A percentile compares a stretch with the other conserved stretches of the same genome.
These are phyloP conservation scores for Phoma herbarum DNA, from an alignment of 2,329 filamentous ascomycete species.

Conservation along the genomic window DNA sequence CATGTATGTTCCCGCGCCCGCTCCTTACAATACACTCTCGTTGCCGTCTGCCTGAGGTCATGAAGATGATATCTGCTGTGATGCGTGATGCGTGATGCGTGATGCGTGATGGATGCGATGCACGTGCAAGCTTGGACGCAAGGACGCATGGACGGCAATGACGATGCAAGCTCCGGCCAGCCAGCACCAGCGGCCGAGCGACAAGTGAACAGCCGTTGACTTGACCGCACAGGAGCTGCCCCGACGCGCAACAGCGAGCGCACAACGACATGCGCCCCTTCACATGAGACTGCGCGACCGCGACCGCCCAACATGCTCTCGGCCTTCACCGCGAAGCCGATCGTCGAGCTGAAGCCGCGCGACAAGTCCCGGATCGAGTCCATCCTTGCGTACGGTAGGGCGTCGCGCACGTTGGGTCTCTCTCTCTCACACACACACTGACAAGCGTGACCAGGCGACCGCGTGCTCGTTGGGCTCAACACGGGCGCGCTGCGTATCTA, in stretches of 20 bases:
- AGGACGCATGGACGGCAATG: constrained; percentile 36
- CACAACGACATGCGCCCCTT: constrained; percentile 26
- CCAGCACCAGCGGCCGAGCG: constrained; percentile 23
- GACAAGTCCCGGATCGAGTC: constrained; percentile 98
- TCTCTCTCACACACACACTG: constrained; percentile 19
- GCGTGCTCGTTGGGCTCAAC: constrained; percentile 89
- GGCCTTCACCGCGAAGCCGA: constrained; percentile 93
- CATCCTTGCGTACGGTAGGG: constrained; percentile 84
- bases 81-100: neutral
- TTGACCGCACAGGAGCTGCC: constrained; percentile 29
- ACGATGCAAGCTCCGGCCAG: constrained; percentile 26
- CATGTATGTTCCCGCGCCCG: constrained; percentile 16
- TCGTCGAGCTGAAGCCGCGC: constrained; percentile 94
- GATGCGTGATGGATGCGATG: too few relatives aligned
- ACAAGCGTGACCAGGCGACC: constrained; percentile 69
- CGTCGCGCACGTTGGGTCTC: neutral
- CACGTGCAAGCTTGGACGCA: constrained; percentile 11
- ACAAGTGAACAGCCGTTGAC: constrained; percentile 11
- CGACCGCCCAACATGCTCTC: constrained; percentile 75
- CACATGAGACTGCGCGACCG: constrained; percentile 24
- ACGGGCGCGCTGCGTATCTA: constrained; percentile 90
- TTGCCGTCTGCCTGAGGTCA: neutral
- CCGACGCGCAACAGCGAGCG: constrained; percentile 27
- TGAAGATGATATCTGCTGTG: neutral
- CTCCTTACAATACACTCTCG: constrained; percentile 23